These are phyloP conservation scores for Acorus gramineus DNA, from an alignment of 106 monocot species.

Conservation along the genomic window DNA sequence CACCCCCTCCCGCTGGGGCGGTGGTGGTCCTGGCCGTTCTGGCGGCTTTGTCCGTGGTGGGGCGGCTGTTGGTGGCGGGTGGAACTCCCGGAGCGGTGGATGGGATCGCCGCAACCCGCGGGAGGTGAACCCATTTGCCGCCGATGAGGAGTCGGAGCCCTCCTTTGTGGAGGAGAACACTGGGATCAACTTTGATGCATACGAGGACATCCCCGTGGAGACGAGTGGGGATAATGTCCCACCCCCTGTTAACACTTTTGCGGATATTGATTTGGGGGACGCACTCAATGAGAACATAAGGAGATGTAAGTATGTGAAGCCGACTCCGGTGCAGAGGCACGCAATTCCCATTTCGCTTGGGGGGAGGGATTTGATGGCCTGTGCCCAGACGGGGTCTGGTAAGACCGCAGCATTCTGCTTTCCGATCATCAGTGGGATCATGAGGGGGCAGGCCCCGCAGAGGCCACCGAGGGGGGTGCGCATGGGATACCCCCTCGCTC, in stretches of 20 bases:
- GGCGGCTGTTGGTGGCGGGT: slow-evolving; percentile 29
- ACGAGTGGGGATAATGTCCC: slow-evolving; percentile 79
- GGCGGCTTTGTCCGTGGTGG: slow-evolving; percentile 13
- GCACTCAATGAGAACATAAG: slow-evolving; percentile 79
- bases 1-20: slow-evolving; percentile 4
- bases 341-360: slow-evolving; percentile 79
- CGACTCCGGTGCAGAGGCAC: slow-evolving; percentile 90
- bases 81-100: slow-evolving; percentile 44
- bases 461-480: slow-evolving; percentile 28
- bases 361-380: slow-evolving; percentile 92
- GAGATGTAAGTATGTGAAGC: slow-evolving; percentile 86
- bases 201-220: slow-evolving; percentile 94
- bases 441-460: slow-evolving; percentile 36
- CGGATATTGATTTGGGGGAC: slow-evolving; percentile 81
- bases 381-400: slow-evolving; percentile 96
- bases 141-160: slow-evolving; percentile 26
- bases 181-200: slow-evolving; percentile 84
- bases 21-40: slow-evolving; percentile 24
- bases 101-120: slow-evolving; percentile 39
- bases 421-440: slow-evolving; percentile 84
- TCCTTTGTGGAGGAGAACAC: slow-evolving; percentile 48
- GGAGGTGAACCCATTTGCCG: slow-evolving; percentile 45
- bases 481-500: slow-evolving; percentile 58
- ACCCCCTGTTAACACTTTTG: slow-evolving; percentile 70
- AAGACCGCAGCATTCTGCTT: slow-evolving; percentile 99